Evolutionary conservation across 129 eudicot species (phyloP).

Genomic region (Ambrosia artemisiifolia): DNA sequence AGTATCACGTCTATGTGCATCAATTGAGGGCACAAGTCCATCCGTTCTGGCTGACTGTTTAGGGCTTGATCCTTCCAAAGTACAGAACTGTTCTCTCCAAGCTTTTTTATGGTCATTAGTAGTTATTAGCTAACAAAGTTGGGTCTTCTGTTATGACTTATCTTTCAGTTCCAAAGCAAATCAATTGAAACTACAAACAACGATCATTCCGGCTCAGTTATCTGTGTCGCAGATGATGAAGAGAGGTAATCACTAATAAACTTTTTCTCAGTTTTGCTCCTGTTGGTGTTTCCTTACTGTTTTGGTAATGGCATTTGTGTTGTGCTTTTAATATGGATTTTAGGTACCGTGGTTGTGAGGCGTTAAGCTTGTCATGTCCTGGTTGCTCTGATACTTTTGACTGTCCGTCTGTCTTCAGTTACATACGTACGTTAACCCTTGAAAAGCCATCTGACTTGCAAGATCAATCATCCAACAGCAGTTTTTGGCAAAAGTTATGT

Average conservation of each 20-base stretch:
- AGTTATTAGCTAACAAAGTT: constrained; percentile 5
- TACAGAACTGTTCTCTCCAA: constrained; percentile 20
- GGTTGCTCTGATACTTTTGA: constrained; percentile 77
- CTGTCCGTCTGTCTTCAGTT: constrained; percentile 72
- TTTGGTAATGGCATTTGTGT: background rate
- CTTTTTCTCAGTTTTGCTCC: background rate
- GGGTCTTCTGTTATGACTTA: background rate
- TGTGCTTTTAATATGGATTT: constrained; percentile 15
- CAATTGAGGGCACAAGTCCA: constrained; percentile 97
- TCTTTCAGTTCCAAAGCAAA: constrained; percentile 79
- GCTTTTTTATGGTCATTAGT: background rate
- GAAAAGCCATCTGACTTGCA: constrained; percentile 46
- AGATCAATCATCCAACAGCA: constrained; percentile 31
- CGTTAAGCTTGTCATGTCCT: constrained; percentile 75
- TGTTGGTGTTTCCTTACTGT: background rate
- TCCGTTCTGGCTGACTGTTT: constrained; percentile 93
- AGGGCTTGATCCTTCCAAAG: constrained; percentile 99
- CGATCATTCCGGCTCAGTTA: constrained; percentile 67
- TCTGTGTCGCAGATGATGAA: constrained; percentile 61
- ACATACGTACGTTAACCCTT: constrained; percentile 43
- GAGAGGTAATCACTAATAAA: constrained; percentile 54
- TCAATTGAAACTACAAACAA: constrained; percentile 48
- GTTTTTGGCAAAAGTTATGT: constrained; percentile 60
- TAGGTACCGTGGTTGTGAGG: constrained; percentile 87
- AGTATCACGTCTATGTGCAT: constrained; percentile 95